Evolutionary conservation across 192 early-diverging fungal species (phyloP), one percentile per base, ranked within the genome.

Genomic region (Coemansia sp.): DNA sequence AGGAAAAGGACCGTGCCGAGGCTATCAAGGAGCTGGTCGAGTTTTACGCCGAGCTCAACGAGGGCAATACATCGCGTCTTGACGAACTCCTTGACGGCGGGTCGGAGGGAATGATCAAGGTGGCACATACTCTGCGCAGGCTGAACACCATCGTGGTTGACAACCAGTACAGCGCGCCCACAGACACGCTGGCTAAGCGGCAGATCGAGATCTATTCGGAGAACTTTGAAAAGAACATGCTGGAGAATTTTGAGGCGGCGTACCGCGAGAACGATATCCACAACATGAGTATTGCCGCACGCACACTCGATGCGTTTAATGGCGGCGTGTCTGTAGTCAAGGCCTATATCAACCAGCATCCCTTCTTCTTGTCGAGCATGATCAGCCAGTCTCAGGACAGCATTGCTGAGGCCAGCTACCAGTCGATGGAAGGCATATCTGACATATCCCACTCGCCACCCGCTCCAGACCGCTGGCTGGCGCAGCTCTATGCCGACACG

Each of bases 331-430:
- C 94, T 0, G 95, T 93, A 66, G 86, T 98, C 23, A 92, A 95
- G 68, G 91, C 89, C 26, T 99, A 96, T 68, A 92, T 99, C 43
- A 96, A 96, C 78, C 97, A 98, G 70, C 95, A 99, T 65, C 91
- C 93, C 62, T 96, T 99, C 64, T 98, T 98, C 61, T 88, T 96
- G 65, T 89, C 91, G 37, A 87, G 87, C 61, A 84, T 90, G 76
- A 87, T 91, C 50, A 82, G 85, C 61, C 86, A 91, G 77, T 67
- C 82, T 41, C 84, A 83, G 59, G 75, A 72, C 68, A 64, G 64
- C 50, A 65, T 76, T 33, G 83, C 75, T 47, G 75, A 82, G 37
- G 70, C 70, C n/a, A 76, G 70, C 76, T 74, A 76, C 25, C 62
- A 76, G 66, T 56, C 75, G 36, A 68, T 82, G 67, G 70, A 72